Percentiles rank a stretch among this genome's conserved stretches.
phyloP scores from a whole-genome alignment of 1,139 yeast species.

The Blastobotrys capitulatus region DNA sequence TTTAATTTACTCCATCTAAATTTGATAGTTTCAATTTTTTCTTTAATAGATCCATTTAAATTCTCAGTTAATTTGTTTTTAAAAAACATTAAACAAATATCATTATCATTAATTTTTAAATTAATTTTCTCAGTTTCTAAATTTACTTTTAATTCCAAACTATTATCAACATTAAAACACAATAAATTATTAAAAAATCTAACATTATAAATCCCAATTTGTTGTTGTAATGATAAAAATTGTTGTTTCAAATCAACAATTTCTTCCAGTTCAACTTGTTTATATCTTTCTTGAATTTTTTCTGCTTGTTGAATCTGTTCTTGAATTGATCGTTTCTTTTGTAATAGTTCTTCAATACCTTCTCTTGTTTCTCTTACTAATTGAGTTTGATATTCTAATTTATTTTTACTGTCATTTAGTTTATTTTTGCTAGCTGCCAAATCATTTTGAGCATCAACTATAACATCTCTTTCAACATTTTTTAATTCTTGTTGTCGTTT shows the following conservation, averaged over 20 bases:
- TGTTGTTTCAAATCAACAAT: slow-evolving; percentile 9
- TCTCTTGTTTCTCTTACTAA: slow-evolving; percentile 9
- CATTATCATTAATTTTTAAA: background rate
- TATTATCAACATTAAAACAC: slow-evolving; percentile 4
- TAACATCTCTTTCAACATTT: slow-evolving; percentile 15
- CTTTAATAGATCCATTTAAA: background rate
- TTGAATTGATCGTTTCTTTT: slow-evolving; percentile 13
- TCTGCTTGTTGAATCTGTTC: slow-evolving; percentile 16
- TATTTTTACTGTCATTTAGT: slow-evolving; percentile 1
- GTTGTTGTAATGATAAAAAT: slow-evolving; percentile 7
- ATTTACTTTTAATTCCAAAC: slow-evolving; percentile 5
- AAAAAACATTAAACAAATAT: slow-evolving; percentile 1
- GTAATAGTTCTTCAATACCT: slow-evolving; percentile 10
- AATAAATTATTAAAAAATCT: background rate
- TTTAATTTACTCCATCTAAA: slow-evolving; percentile 12
- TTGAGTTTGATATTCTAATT: slow-evolving; percentile 4
- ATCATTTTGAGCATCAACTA: slow-evolving; percentile 10
- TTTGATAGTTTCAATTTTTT: slow-evolving; percentile 1
- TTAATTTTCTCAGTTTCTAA: slow-evolving; percentile 4
- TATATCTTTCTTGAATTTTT: slow-evolving; percentile 12
- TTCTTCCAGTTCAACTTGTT: slow-evolving; percentile 14
- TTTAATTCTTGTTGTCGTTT: slow-evolving; percentile 20
- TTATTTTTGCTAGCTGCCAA: slow-evolving; percentile 10
- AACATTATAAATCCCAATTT: slow-evolving; percentile 8
- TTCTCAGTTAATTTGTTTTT: background rate